phyloP scores from a whole-genome alignment of 2,329 filamentous ascomycete species.

The Aspergillus brunneoviolaceus region DNA sequence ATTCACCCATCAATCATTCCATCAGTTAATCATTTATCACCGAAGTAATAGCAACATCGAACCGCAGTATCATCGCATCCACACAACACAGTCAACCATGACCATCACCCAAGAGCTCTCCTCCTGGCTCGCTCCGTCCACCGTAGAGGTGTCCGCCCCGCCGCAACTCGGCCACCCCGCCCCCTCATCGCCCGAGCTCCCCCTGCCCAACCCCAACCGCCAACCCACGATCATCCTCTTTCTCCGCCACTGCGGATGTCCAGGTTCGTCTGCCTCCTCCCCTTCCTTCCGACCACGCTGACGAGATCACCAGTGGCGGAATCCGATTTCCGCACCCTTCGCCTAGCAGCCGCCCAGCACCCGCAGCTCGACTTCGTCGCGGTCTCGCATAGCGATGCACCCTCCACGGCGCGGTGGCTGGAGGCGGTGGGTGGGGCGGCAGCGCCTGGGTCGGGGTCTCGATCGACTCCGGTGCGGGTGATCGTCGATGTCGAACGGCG shows the following conservation, averaged over 20 bases:
- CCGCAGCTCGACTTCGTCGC: not conserved
- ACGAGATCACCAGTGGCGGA: not conserved
- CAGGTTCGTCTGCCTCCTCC: not conserved
- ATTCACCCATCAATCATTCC: no score
- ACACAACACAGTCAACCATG: not conserved
- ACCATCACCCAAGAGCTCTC: not conserved
- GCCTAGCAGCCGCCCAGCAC: not conserved
- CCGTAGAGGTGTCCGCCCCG: not conserved
- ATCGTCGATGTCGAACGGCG: conserved; percentile 1
- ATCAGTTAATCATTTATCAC: no score
- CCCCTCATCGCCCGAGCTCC: not conserved
- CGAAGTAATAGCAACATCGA: no score
- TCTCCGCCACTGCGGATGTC: conserved; percentile 10
- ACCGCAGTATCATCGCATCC: no score
- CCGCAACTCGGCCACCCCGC: not conserved
- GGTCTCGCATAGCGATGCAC: conserved; percentile 2
- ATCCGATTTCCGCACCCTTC: not conserved
- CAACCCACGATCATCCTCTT: not conserved
- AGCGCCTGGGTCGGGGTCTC: not conserved
- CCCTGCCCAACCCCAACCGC: not conserved
- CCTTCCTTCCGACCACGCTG: not conserved
- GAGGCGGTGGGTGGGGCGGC: not conserved
- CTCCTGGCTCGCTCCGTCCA: not conserved
- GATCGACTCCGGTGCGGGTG: not conserved
- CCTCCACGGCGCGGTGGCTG: not conserved